These are phyloP conservation scores for Pseudonitzschia multistriata DNA, from an alignment of 108 stramenopile genomes.

Conservation along the genomic window DNA sequence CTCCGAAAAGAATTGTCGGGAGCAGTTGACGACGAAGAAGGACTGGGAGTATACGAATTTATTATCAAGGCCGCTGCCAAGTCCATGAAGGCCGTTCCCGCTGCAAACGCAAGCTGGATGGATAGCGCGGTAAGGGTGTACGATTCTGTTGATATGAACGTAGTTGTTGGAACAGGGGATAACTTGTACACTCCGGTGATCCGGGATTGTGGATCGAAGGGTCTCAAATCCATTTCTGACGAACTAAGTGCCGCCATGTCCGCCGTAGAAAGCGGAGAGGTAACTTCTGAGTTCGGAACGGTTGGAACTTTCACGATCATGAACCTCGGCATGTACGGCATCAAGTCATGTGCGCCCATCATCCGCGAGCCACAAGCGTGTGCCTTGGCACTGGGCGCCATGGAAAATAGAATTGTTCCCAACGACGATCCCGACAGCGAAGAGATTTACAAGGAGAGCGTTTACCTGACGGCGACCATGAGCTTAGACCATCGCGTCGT, in stretches of 20 bases:
- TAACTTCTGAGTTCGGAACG: conserved; percentile 31
- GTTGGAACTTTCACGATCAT: conserved; percentile 93
- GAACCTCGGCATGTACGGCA: conserved; percentile 99
- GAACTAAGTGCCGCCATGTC: conserved; percentile 84
- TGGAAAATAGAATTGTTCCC: conserved; percentile 80
- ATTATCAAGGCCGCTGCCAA: conserved; percentile 95
- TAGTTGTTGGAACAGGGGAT: conserved; percentile 99
- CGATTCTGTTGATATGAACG: conserved; percentile 89
- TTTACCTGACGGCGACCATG: conserved; percentile 92
- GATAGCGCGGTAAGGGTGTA: conserved; percentile 56
- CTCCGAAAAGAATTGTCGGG: conserved; percentile 76
- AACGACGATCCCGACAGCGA: conserved; percentile 70
- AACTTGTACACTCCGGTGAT: conserved; percentile 84
- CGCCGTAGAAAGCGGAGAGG: conserved; percentile 56
- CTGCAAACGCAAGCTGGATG: conserved; percentile 82
- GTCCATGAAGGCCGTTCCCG: conserved; percentile 95
- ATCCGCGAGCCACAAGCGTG: conserved; percentile 99
- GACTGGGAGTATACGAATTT: conserved; percentile 95
- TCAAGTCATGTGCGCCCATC: conserved; percentile 95
- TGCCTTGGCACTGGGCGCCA: conserved; percentile 97
- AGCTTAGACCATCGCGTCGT: conserved; percentile 97
- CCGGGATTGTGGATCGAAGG: conserved; percentile 47
- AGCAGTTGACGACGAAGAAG: conserved; percentile 53
- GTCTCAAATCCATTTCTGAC: conserved; percentile 83
- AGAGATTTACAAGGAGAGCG: conserved; percentile 67